Base-by-base conservation (phyloP, 768 basidiomycete species). In the Arthromyces matolae region DNA sequence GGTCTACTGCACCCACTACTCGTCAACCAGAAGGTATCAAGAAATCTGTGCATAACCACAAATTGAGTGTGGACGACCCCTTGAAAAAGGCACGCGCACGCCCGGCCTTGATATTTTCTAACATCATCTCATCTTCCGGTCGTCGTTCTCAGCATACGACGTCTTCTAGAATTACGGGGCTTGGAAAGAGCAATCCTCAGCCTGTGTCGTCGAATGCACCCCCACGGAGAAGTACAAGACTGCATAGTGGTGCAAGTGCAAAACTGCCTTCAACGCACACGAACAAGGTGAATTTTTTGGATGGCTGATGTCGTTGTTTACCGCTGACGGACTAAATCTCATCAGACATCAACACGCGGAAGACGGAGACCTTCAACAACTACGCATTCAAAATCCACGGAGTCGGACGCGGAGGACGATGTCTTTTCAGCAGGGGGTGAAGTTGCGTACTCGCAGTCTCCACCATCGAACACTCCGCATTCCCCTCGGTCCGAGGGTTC, bases 71-170 rank as follows among this genome's bases (percentile, higher is more conserved):
- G 60, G 84, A 84, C 70, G 83, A 86, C 68, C 79, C 81, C 66
- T 72, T 77, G 77, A 88, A 87, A 86, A 89, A 90, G 87, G 88
- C 83, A 87, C 81, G 86, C 83, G 81, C 81, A 77, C 85, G 83
- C 82, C 83, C 83, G 84, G 84, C 82, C 78, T 78, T 86, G 79
- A 83, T 79, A 73, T 80, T 85, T 84, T 77, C 81, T 86, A 86
- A 86, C 74, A 76, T 85, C 76, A 85, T 86, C 86, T 88, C 85
- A 86, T 86, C 83, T 72, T 79, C 80, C 70, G 78, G 79, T 81
- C 83, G 81, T 79, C 77, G 77, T 80, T 80, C 80, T 70, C 84
- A 87, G 84, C 76, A 80, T 64, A 72, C 78, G 66, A 76, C 78
- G 68, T 76, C 82, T 64, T 76, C 83, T 68, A 81, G 79, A 73